These are phyloP conservation scores for Termitomyces heimii DNA, from an alignment of 768 basidiomycete species.

Conservation along the genomic window DNA sequence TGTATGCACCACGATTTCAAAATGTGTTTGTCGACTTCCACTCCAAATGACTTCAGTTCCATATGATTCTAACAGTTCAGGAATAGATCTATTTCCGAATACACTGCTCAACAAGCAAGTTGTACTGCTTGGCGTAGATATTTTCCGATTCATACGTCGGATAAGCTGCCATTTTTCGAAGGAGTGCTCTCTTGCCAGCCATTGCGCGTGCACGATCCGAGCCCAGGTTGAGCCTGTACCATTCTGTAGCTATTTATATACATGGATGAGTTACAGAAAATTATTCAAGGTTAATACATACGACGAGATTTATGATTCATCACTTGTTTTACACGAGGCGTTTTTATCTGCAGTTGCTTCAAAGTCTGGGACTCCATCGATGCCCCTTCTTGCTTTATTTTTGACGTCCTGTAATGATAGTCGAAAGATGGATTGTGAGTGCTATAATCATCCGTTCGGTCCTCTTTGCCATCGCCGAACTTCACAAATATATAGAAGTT, in stretches of 20 bases:
- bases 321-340: not conserved
- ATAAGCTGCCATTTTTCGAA: no score
- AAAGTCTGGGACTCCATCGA: no score
- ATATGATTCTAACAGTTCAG: no score
- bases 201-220: not conserved
- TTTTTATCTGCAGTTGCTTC: no score
- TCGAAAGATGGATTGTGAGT: not conserved
- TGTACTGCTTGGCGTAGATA: no score
- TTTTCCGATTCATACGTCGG: no score
- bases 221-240: not conserved
- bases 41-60: no score
- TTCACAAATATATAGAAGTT: not conserved
- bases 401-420: not conserved
- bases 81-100: no score
- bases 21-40: no score
- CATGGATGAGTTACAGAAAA: not conserved
- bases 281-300: not conserved
- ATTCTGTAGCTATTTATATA: not conserved
- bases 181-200: not conserved
- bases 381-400: no score
- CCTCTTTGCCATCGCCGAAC: not conserved
- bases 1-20: no score
- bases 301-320: not conserved
- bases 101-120: no score
- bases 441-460: not conserved